Percentiles rank a stretch among this genome's conserved stretches.
Evolutionary conservation across 768 basidiomycete genomes (phyloP).

Genomic region (Lepiota venenata): DNA sequence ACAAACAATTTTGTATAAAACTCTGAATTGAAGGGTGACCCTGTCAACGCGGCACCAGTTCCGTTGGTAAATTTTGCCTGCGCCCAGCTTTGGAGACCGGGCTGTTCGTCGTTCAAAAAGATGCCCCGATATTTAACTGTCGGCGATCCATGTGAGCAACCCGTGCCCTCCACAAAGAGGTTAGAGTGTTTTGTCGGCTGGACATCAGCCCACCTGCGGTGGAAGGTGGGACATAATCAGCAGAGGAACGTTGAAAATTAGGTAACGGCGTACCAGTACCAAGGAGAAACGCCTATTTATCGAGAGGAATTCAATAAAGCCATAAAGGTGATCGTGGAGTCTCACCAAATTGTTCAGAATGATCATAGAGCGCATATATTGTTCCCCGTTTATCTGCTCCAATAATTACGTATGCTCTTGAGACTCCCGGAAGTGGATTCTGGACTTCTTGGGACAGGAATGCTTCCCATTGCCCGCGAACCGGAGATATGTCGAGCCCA

Average conservation of each 20-base stretch:
- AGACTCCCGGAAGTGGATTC: constrained; percentile 54
- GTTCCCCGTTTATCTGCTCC: constrained; percentile 70
- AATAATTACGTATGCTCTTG: constrained; percentile 62
- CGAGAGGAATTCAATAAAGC: constrained; percentile 5
- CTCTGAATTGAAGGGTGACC: constrained; percentile 58
- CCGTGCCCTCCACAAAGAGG: constrained; percentile 41
- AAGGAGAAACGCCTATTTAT: constrained; percentile 57
- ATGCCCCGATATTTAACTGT: constrained; percentile 70
- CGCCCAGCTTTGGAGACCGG: constrained; percentile 70
- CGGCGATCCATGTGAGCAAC: constrained; percentile 57
- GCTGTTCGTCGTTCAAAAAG: constrained; percentile 77
- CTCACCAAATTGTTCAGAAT: constrained; percentile 65
- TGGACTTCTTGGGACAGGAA: constrained; percentile 50
- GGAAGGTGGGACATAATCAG: constrained; percentile 4
- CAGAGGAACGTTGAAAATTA: background rate
- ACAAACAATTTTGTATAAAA: constrained; percentile 57
- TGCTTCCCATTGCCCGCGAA: constrained; percentile 67
- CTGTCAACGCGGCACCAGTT: constrained; percentile 42
- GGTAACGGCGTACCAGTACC: constrained; percentile 50
- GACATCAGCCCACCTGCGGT: constrained; percentile 80
- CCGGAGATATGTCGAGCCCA: constrained; percentile 49
- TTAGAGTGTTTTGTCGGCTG: constrained; percentile 47
- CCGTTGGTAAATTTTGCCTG: constrained; percentile 66
- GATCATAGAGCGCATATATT: constrained; percentile 63
- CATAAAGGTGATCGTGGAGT: background rate